These are phyloP conservation scores for Heterobasidion occidentale DNA, from an alignment of 1,284 basidiomycete species.

Conservation along the genomic window DNA sequence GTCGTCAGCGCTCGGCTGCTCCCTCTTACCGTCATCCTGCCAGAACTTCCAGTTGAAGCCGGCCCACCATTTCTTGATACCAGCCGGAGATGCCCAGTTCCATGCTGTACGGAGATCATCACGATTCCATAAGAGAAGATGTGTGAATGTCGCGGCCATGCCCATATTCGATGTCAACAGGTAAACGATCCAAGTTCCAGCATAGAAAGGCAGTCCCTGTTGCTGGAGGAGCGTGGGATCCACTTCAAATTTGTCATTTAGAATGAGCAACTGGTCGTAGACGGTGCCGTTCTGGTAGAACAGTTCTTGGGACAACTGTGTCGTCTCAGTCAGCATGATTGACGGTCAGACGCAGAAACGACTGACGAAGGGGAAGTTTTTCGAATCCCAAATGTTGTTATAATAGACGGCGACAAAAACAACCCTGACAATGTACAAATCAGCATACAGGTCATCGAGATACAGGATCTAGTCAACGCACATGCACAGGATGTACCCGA, in stretches of 20 bases:
- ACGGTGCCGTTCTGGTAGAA: conserved; percentile 32
- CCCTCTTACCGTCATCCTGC: conserved; percentile 6
- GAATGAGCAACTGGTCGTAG: conserved; percentile 25
- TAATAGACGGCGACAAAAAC: conserved; percentile 7
- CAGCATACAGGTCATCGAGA: background rate
- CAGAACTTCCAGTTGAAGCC: conserved; percentile 12
- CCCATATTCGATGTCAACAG: conserved; percentile 31
- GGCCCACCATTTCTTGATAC: conserved; percentile 24
- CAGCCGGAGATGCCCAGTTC: conserved; percentile 6
- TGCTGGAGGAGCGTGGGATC: conserved; percentile 29
- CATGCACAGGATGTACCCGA: conserved; percentile 10
- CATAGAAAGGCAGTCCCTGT: conserved; percentile 37
- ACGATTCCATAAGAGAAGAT: conserved; percentile 39
- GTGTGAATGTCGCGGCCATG: conserved; percentile 36
- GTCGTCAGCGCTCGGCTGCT: background rate
- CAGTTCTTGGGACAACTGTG: conserved; percentile 30
- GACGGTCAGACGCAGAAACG: background rate
- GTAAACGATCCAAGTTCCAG: conserved; percentile 25
- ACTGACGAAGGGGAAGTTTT: conserved; percentile 35
- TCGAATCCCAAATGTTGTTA: conserved; percentile 32
- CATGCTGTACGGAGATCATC: conserved; percentile 32
- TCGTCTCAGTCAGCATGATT: background rate
- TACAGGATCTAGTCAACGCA: background rate
- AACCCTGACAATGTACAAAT: background rate
- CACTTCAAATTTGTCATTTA: conserved; percentile 32